Percentiles rank a stretch among this genome's conserved stretches.
Conservation (phyloP, 2,329 filamentous ascomycete genomes). For the Hypoxylon sp. region DNA sequence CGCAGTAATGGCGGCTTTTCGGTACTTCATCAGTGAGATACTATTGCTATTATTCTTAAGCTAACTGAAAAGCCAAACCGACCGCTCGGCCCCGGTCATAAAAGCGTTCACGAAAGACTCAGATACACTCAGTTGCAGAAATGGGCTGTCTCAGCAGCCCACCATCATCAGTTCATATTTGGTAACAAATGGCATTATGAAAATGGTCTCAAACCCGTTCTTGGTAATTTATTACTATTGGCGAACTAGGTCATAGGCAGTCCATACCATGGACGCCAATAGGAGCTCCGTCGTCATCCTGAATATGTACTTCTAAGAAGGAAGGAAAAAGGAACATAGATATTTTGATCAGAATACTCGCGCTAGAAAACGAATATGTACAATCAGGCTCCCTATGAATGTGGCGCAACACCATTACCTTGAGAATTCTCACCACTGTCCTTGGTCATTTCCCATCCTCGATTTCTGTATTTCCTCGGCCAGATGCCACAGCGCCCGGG, state of each 20-base stretch:
- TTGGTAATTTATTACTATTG: conserved; percentile 1
- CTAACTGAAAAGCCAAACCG: background rate
- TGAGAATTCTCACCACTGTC: conserved; percentile 53
- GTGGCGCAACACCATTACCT: conserved; percentile 51
- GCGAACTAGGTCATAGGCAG: background rate
- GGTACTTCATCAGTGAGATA: background rate
- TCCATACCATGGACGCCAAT: background rate
- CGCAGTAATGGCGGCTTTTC: background rate
- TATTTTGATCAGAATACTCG: background rate
- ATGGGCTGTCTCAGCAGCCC: conserved; percentile 23
- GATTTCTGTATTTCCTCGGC: conserved; percentile 54
- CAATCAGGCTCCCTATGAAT: background rate
- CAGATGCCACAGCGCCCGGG: conserved; percentile 55
- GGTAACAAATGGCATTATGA: background rate
- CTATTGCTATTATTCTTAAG: background rate
- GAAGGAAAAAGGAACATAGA: too few relatives aligned
- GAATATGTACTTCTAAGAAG: background rate
- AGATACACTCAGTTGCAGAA: conserved; percentile 9
- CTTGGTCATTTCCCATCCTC: conserved; percentile 57
- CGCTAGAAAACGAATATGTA: background rate
- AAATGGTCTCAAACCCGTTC: background rate
- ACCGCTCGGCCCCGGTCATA: background rate
- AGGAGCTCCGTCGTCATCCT: background rate
- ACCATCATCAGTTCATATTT: background rate
- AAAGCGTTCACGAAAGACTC: background rate